phyloP scores from a whole-genome alignment of 257 asterid species.

The Sherardia arvensis region DNA sequence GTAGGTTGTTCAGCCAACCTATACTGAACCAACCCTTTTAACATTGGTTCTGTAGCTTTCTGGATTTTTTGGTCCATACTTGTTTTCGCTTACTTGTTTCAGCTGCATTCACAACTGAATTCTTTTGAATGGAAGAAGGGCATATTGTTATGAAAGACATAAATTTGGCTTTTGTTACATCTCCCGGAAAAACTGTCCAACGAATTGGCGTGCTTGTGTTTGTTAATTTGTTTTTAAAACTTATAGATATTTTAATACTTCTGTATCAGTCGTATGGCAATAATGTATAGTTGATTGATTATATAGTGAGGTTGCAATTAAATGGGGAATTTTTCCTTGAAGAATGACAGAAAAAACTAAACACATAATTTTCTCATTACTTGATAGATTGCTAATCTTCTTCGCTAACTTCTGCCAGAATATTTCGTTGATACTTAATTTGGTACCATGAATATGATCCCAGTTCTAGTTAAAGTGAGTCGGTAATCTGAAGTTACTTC shows the following conservation, averaged over 20 bases:
- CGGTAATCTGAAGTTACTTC: background rate
- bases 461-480: background rate
- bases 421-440: background rate
- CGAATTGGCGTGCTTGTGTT: too few species aligned
- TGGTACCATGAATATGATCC: background rate
- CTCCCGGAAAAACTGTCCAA: background rate
- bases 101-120: background rate
- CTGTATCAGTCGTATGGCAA: background rate
- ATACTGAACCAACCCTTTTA: background rate
- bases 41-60: background rate
- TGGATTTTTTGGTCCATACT: background rate
- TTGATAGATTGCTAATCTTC: background rate
- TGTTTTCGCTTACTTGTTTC: background rate
- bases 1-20: background rate
- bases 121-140: constrained; percentile 1
- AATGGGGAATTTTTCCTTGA: background rate
- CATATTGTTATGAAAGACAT: background rate
- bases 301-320: background rate
- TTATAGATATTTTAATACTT: background rate
- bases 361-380: background rate
- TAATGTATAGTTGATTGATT: background rate
- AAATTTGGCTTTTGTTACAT: background rate
- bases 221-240: background rate
- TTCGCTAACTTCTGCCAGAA: background rate
- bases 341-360: background rate